Evolutionary conservation across 257 asterid genomes (phyloP).

Genomic region (Solanum megistacrolobum): DNA sequence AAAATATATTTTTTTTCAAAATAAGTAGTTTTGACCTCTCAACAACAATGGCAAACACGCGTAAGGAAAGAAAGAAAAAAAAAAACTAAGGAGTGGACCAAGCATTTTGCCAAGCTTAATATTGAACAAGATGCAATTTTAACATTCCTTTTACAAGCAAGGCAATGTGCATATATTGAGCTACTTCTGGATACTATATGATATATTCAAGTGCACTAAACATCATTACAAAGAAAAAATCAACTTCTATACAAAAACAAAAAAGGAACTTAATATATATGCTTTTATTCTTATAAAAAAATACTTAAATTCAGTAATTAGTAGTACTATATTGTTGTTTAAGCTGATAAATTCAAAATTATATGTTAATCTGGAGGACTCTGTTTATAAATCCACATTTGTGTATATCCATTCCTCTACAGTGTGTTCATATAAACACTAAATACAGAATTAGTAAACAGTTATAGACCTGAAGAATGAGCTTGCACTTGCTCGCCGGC

Average conservation of each 20-base stretch:
- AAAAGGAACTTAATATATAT: background rate
- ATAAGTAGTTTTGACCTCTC: background rate
- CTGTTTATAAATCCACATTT: background rate
- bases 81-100: background rate
- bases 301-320: background rate
- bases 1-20: too few relatives aligned
- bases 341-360: background rate
- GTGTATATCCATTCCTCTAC: background rate
- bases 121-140: background rate
- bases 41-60: too few relatives aligned
- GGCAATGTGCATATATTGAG: background rate
- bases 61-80: background rate
- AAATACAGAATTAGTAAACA: background rate
- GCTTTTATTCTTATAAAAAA: background rate
- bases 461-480: slow-evolving; percentile 21
- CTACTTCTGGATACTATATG: background rate
- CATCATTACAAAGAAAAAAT: background rate
- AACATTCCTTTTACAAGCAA: background rate
- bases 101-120: background rate
- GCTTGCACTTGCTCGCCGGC: slow-evolving; percentile 8
- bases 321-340: background rate
- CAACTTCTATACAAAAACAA: background rate
- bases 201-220: background rate
- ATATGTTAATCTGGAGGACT: background rate
- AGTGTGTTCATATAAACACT: background rate